phyloP scores from a whole-genome alignment of 257 asterid genomes.

The Solanum gracilifrons region DNA sequence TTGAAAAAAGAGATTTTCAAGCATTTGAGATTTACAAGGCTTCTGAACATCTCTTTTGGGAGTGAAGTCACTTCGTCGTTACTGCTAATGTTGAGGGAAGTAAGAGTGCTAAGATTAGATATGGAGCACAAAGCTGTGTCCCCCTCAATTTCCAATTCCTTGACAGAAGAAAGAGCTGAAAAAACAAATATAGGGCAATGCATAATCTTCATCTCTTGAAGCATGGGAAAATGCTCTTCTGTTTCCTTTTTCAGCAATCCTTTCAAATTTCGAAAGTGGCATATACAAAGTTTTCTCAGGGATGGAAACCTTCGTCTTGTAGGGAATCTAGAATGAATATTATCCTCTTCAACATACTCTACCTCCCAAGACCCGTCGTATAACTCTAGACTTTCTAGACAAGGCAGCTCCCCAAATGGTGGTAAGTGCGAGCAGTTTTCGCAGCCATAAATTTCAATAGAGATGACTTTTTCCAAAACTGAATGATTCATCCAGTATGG shows the following conservation, averaged over 20 bases:
- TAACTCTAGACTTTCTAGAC: too few relatives aligned
- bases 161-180: background rate
- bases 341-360: background rate
- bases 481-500: too few relatives aligned
- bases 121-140: background rate
- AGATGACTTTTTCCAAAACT: too few relatives aligned
- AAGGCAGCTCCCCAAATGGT: too few relatives aligned
- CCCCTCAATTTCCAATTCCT: background rate
- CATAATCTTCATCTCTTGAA: background rate
- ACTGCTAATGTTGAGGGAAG: background rate
- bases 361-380: background rate
- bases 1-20: background rate
- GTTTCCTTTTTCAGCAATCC: background rate
- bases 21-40: background rate
- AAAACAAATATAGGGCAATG: background rate
- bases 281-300: too few relatives aligned
- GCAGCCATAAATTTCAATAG: too few relatives aligned
- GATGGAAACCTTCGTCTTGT: too few relatives aligned
- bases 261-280: too few relatives aligned
- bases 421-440: too few relatives aligned
- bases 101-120: background rate
- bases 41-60: background rate
- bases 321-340: too few relatives aligned
- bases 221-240: background rate
- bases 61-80: background rate